Evolutionary conservation across 2,329 filamentous ascomycete species (phyloP).

Genomic region (Coniochaeta ligniaria): DNA sequence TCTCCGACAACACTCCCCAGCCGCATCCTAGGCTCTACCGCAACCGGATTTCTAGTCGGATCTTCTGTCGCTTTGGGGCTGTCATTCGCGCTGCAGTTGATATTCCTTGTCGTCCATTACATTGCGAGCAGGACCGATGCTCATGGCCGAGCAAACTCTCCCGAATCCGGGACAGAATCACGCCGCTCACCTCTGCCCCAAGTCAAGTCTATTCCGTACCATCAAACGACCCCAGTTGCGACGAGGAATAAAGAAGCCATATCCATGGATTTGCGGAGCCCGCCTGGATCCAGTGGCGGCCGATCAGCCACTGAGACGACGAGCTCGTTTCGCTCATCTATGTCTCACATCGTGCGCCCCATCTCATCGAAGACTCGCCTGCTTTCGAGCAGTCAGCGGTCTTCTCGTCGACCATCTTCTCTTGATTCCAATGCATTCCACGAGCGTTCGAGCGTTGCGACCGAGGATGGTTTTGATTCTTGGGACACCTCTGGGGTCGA

Average conservation of each 20-base stretch:
- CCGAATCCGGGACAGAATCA: slow-evolving; percentile 24
- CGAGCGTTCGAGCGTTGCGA: slow-evolving; percentile 23
- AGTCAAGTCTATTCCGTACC: slow-evolving; percentile 48
- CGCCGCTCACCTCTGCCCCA: slow-evolving; percentile 22
- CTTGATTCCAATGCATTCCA: slow-evolving; percentile 34
- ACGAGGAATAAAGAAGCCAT: slow-evolving; percentile 22
- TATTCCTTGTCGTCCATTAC: slow-evolving; percentile 39
- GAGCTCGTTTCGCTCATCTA: slow-evolving; percentile 39
- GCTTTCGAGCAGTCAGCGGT: slow-evolving; percentile 28
- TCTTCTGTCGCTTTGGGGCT: slow-evolving; percentile 36
- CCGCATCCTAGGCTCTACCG: slow-evolving; percentile 23
- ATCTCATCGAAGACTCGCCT: slow-evolving; percentile 50
- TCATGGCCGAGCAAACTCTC: slow-evolving; percentile 15
- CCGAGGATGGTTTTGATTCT: slow-evolving; percentile 62
- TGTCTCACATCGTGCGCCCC: slow-evolving; percentile 43
- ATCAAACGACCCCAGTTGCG: slow-evolving; percentile 30
- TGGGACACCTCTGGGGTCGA: slow-evolving; percentile 70
- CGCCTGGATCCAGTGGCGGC: slow-evolving; percentile 35
- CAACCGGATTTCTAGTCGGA: slow-evolving; percentile 32
- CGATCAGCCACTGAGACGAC: slow-evolving; percentile 37
- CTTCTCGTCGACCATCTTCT: slow-evolving; percentile 34
- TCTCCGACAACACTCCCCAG: slow-evolving; percentile 17
- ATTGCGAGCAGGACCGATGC: slow-evolving; percentile 25
- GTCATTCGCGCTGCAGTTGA: slow-evolving; percentile 38
- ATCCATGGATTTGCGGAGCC: slow-evolving; percentile 24